Conservation (phyloP, 2,329 filamentous ascomycete genomes). For the Aureobasidium melanogenum region DNA sequence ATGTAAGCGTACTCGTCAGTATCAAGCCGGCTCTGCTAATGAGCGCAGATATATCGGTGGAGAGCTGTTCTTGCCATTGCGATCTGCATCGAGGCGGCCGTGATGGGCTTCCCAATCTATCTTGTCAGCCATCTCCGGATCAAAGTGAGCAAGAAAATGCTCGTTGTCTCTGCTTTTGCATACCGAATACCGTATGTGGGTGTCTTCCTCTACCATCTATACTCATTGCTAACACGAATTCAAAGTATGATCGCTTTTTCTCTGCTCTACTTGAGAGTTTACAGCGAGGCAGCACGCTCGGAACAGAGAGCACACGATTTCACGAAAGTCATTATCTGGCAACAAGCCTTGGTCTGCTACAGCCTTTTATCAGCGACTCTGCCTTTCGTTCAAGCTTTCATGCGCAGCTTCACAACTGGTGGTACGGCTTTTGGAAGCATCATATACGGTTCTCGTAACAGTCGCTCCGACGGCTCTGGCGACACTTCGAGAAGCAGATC, state of each 20-base stretch:
- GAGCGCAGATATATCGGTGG: slow-evolving; percentile 18
- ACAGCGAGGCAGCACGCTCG: slow-evolving; percentile 14
- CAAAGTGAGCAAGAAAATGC: slow-evolving; percentile 21
- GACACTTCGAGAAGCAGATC: slow-evolving; percentile 4
- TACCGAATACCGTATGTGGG: slow-evolving; percentile 20
- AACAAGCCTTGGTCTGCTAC: slow-evolving; percentile 27
- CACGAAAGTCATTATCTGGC: slow-evolving; percentile 21
- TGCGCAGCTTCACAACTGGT: slow-evolving; percentile 26
- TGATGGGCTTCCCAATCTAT: slow-evolving; percentile 18
- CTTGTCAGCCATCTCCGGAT: slow-evolving; percentile 23
- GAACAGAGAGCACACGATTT: slow-evolving; percentile 17
- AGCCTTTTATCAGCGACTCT: slow-evolving; percentile 30
- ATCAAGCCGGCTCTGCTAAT: background rate
- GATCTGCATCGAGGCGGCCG: slow-evolving; percentile 20
- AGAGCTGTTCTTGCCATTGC: slow-evolving; percentile 19
- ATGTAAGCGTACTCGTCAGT: background rate
- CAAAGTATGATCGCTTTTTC: background rate
- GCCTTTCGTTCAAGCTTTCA: slow-evolving; percentile 29
- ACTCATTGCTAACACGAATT: background rate
- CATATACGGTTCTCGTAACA: slow-evolving; percentile 9
- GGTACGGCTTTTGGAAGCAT: slow-evolving; percentile 11
- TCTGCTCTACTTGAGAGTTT: slow-evolving; percentile 5
- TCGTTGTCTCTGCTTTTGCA: slow-evolving; percentile 22
- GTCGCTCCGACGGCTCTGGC: slow-evolving; percentile 1
- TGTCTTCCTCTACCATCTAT: background rate